Base-by-base conservation (phyloP, 2,329 filamentous ascomycete species). In the Ceratocystis eucalypticola region DNA sequence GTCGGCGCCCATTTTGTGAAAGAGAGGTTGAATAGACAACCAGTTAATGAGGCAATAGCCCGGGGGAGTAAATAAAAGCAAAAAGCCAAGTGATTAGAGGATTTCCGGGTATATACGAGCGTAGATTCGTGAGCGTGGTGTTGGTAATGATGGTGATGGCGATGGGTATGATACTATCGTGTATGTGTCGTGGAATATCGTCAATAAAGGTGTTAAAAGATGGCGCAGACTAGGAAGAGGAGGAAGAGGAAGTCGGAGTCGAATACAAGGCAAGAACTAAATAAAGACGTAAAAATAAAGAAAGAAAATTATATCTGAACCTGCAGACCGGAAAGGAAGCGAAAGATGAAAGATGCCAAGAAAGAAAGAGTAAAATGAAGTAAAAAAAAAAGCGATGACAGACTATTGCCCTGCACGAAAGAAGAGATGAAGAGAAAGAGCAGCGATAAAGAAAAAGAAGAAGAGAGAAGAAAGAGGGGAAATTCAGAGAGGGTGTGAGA, bases 221-320 rank as follows among this genome's bases (percentile, higher is more conserved):
- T 12, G 37, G 37, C 37, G 3, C 10, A 28, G 71, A 72, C 75
- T 76, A 75, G 73, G 70, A 78, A 81, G 83, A 48, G 5, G 45
- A 20, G 76, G 82, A 81, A 80, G 83, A 80, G 62, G 64, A 10
- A 5, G 17, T 17, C 1, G 17, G 6, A 4, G 30, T 12, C 3
- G 10, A 41, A 41, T 12, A 41, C 37, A 41, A 41, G 37, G 37
- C 10, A 15, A 41, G 28, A 10, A 53, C 41, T 17, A 55, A 55
- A 33, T 33, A 69, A 59, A 67, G 48, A 44, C 55, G 65, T 46
- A 65, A 46, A 68, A 25, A 22, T 61, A 30, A 64, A 68, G 59
- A 55, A 28, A 62, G 65, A 62, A 62, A 12, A 67, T 55, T 55
- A 66, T 62, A 65, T 64, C 61, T 65, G 61, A 55, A 48, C 46